phyloP scores from a whole-genome alignment of 768 basidiomycete species.

The Phlebiopsis flavidoalba region DNA sequence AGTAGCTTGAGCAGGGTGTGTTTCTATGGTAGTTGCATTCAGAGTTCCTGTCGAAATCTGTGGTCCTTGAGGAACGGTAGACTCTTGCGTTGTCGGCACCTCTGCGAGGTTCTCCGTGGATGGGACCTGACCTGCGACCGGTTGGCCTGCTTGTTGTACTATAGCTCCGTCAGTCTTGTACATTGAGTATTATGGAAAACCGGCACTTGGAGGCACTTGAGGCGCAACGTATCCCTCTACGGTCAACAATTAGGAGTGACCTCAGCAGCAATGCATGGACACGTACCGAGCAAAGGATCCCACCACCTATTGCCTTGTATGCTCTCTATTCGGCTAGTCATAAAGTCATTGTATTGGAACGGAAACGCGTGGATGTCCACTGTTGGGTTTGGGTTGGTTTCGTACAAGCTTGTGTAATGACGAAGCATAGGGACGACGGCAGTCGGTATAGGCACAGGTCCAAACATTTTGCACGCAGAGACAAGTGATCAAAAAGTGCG shows the following conservation, averaged over 20 bases:
- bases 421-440: constrained; percentile 5
- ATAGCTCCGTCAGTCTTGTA: not conserved
- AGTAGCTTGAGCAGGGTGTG: too few relatives aligned
- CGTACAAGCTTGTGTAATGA: constrained; percentile 1
- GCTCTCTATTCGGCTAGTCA: not conserved
- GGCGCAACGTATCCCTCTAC: not conserved
- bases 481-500: not conserved
- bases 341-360: constrained; percentile 1
- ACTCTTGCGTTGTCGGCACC: not conserved
- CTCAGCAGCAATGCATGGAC: not conserved
- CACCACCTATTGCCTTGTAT: constrained; percentile 2
- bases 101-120: not conserved
- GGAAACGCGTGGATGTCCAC: constrained; percentile 4
- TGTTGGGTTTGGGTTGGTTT: not conserved
- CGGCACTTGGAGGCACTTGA: not conserved
- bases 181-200: not conserved
- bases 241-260: not conserved
- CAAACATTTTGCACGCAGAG: constrained; percentile 3
- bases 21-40: not conserved
- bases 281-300: constrained; percentile 1
- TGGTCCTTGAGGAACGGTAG: not conserved
- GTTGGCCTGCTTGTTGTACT: not conserved
- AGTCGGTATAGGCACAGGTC: not conserved
- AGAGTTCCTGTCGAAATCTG: not conserved
- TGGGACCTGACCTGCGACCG: not conserved